Conservation (phyloP, 148 eudicot genomes). For the Vaccinium corymbosum region DNA sequence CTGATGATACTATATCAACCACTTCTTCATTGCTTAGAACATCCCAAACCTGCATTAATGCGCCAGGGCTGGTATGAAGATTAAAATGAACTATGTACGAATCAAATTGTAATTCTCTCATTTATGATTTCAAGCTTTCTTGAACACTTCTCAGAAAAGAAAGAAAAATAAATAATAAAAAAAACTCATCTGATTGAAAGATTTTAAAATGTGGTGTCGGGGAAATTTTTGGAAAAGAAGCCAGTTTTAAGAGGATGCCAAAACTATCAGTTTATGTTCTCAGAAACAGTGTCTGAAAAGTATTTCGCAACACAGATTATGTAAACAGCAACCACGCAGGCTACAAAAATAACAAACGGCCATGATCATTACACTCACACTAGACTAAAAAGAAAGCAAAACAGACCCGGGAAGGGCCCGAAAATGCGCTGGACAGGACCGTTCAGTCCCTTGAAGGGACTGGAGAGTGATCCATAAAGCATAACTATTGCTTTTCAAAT, state of each 20-base stretch:
- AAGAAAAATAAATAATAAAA: background rate
- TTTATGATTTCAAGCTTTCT: background rate
- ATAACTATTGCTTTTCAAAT: background rate
- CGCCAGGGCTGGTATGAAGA: background rate
- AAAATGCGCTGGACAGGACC: no score
- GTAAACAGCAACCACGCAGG: background rate
- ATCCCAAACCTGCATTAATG: conserved; percentile 72
- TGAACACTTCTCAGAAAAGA: background rate
- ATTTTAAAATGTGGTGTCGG: background rate
- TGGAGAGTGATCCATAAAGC: background rate
- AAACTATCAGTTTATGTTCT: background rate
- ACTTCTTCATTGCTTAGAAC: conserved; percentile 96
- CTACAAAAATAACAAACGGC: background rate
- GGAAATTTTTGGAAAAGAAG: background rate
- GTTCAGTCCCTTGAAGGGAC: no score
- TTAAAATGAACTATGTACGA: background rate
- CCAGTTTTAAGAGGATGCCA: background rate
- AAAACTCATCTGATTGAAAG: background rate
- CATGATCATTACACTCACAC: background rate
- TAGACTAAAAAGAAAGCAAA: background rate
- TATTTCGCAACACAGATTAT: background rate
- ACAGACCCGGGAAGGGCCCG: no score
- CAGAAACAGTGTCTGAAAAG: background rate
- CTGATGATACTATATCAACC: conserved; percentile 67
- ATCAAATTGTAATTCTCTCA: background rate